Conservation (phyloP, 1,139 yeast genomes). For the Candida sp. region DNA sequence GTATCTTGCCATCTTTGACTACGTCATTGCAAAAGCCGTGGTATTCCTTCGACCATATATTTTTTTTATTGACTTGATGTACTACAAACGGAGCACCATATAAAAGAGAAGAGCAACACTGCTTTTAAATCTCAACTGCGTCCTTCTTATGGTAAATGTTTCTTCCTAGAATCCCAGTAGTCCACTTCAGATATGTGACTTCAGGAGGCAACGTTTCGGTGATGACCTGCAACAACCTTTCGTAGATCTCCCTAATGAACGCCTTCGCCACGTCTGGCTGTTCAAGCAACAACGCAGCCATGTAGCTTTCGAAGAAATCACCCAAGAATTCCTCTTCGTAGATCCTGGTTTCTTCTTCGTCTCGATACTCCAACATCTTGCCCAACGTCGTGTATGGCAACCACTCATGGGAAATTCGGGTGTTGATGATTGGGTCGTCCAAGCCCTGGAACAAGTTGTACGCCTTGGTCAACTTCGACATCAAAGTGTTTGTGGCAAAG, state of each 20-base stretch:
- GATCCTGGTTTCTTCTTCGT: constrained; percentile 24
- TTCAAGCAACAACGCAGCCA: constrained; percentile 47
- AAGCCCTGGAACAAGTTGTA: constrained; percentile 42
- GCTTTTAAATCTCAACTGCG: neutral
- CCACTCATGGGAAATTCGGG: constrained; percentile 22
- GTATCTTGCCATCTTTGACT: too few relatives aligned
- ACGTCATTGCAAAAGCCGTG: too few relatives aligned
- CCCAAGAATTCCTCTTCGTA: constrained; percentile 51
- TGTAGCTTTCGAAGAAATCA: constrained; percentile 49
- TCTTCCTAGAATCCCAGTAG: constrained; percentile 19
- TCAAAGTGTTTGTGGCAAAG: constrained; percentile 44
- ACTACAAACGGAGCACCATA: too few relatives aligned
- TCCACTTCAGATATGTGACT: constrained; percentile 19
- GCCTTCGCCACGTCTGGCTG: constrained; percentile 40
- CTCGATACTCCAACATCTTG: constrained; percentile 17
- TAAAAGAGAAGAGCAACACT: too few relatives aligned
- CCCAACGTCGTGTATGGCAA: constrained; percentile 27
- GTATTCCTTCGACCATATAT: too few relatives aligned
- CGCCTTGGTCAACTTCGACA: constrained; percentile 41
- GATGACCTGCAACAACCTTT: constrained; percentile 27
- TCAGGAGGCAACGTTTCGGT: constrained; percentile 20
- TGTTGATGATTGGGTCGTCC: constrained; percentile 30
- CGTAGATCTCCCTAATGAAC: constrained; percentile 39
- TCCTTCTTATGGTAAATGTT: constrained; percentile 13
- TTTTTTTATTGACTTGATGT: too few relatives aligned